Base-by-base conservation (phyloP, 352 stramenopile genomes). In the Phytophthora sojae region DNA sequence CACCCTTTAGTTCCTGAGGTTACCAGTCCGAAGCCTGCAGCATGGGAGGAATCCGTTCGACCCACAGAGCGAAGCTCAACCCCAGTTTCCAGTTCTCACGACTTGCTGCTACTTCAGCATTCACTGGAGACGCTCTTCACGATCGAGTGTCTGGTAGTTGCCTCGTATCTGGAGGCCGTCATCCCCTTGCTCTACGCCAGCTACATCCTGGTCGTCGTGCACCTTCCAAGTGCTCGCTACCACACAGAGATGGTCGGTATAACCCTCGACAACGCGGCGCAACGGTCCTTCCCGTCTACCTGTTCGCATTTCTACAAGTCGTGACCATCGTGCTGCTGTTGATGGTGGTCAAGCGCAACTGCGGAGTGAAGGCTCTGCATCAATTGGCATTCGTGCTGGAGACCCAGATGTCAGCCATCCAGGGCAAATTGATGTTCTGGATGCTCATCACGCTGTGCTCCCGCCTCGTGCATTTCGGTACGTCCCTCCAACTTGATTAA, bases 81-180 rank as follows among this genome's bases (percentile, higher is more conserved):
- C 15, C 17, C 25, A 32, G 3, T 32, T 29, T 37, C 49, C 35
- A 29, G 35, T 11, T 1, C 8, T 32, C 47, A 35, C 21, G n/a
- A 39, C 6, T 61, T 29, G 17, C 45, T 47, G 6, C 8, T 57
- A 14, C 53, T 69, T 42, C 44, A 23, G 57, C 39, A 69, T n/a
- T 62, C 69, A 30, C 53, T 76, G 4, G 52, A 64, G 25, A 58
- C 62, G 1, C 49, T 76, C 1, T 83, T 76, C 47, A 71, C 69
- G 9, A 71, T 71, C 44, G 76, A 83, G 55, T 83, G 74, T 61
- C 61, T 73, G 9, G 57, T 67, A 2, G 59, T 83, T 0, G 53
- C 77, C 23, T 75, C 78, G 42, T 83, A 83, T 57, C 47, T 71
- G n/a, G 76, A 83, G 37, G 67, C 65, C 7, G 61, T 81, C 25